phyloP scores from a whole-genome alignment of 768 basidiomycete species.

The Boletus sp. region DNA sequence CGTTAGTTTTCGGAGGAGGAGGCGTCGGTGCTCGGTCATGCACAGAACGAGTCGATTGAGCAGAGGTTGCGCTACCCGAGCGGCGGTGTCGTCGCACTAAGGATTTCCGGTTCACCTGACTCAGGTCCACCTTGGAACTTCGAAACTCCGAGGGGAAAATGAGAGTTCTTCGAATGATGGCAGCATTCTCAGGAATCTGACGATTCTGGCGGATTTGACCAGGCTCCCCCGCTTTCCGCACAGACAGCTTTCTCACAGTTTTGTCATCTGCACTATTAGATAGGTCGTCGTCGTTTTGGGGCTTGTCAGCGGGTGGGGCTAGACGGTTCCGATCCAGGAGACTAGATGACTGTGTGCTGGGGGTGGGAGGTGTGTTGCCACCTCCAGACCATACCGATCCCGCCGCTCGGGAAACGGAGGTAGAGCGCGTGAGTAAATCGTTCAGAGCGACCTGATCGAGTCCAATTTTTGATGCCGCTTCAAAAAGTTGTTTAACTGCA shows the following conservation, averaged over 20 bases:
- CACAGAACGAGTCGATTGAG: constrained; percentile 66
- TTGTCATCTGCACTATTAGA: constrained; percentile 27
- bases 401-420: constrained; percentile 56
- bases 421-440: constrained; percentile 68
- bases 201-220: constrained; percentile 30
- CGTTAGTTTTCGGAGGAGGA: constrained; percentile 65
- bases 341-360: constrained; percentile 16
- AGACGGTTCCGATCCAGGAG: constrained; percentile 14
- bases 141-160: constrained; percentile 71
- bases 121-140: constrained; percentile 54
- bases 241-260: constrained; percentile 27
- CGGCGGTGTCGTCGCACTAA: constrained; percentile 51
- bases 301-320: constrained; percentile 22
- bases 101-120: constrained; percentile 51
- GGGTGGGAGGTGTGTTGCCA: constrained; percentile 19
- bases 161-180: constrained; percentile 74
- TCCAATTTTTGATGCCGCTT: constrained; percentile 71
- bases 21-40: constrained; percentile 83
- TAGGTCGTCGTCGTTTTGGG: constrained; percentile 29
- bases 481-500: constrained; percentile 69
- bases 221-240: constrained; percentile 23
- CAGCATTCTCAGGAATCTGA: constrained; percentile 36
- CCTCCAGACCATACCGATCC: constrained; percentile 38
- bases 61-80: constrained; percentile 55
- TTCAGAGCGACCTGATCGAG: constrained; percentile 70